Evolutionary conservation across 495 filamentous ascomycete species (phyloP).

Genomic region (Cryomyces minteri): DNA sequence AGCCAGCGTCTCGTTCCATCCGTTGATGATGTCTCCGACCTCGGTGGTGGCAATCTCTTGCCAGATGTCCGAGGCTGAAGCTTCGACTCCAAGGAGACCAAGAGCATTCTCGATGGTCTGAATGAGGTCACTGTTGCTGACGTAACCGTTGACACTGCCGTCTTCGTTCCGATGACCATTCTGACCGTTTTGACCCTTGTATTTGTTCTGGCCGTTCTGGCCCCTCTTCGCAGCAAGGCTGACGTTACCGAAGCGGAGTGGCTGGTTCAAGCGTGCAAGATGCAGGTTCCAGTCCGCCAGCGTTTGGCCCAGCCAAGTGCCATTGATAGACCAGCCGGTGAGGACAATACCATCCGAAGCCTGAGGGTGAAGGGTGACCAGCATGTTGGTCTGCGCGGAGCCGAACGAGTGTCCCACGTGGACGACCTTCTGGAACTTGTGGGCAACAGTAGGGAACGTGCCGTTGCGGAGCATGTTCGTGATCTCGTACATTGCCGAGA

Average conservation of each 20-base stretch:
- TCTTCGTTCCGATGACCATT: too few relatives aligned
- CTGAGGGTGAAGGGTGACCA: slow-evolving; percentile 29
- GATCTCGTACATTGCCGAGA: slow-evolving; percentile 30
- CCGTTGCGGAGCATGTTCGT: slow-evolving; percentile 28
- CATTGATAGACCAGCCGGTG: slow-evolving; percentile 33
- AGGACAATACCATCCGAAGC: slow-evolving; percentile 37
- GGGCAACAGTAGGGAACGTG: slow-evolving; percentile 1
- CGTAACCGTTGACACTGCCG: too few relatives aligned
- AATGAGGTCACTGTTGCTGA: background rate
- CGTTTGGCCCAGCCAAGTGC: slow-evolving; percentile 17
- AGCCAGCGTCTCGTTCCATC: slow-evolving; percentile 3
- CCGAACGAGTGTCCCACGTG: slow-evolving; percentile 40
- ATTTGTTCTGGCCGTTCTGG: too few relatives aligned
- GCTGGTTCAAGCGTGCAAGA: slow-evolving; percentile 26
- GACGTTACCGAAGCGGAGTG: slow-evolving; percentile 20
- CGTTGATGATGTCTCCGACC: slow-evolving; percentile 8
- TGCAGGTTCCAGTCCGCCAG: slow-evolving; percentile 26
- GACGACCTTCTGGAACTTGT: slow-evolving; percentile 28
- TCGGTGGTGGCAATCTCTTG: slow-evolving; percentile 7
- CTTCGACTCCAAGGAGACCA: background rate
- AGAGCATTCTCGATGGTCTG: background rate
- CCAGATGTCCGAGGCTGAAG: background rate
- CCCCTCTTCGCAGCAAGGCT: too few relatives aligned
- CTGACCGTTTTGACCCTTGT: too few relatives aligned
- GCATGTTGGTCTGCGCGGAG: slow-evolving; percentile 24